These are phyloP conservation scores for Stipa capillata DNA, from an alignment of 176 grass and related monocot species.

Conservation along the genomic window DNA sequence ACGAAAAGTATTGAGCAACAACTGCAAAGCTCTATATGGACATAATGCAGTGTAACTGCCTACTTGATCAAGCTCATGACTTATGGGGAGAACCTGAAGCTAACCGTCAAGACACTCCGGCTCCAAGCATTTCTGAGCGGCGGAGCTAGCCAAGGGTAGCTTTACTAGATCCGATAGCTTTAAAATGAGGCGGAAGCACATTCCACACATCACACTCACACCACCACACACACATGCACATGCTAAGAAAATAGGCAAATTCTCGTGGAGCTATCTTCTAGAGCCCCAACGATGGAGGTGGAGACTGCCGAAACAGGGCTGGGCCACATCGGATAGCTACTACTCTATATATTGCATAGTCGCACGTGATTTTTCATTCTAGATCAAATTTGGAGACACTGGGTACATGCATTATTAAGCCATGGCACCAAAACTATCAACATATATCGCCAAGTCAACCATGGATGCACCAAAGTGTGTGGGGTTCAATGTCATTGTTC, in stretches of 20 bases:
- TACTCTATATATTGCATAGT: not conserved
- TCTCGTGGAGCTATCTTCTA: not conserved
- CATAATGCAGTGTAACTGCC: not conserved
- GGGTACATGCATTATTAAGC: not conserved
- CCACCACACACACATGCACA: no score
- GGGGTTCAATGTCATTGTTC: conserved; percentile 1
- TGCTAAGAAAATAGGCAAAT: no score
- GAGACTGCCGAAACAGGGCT: not conserved
- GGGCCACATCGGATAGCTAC: not conserved
- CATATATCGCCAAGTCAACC: not conserved
- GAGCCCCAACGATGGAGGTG: not conserved
- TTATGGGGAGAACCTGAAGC: no score
- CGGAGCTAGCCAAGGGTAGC: no score
- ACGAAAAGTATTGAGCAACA: not conserved
- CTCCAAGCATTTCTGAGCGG: no score
- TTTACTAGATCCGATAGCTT: no score
- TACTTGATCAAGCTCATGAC: no score
- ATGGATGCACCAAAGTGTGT: not conserved
- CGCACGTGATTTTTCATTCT: not conserved
- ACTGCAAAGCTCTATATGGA: not conserved
- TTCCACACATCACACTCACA: no score
- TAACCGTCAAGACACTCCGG: no score
- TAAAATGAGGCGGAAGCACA: no score
- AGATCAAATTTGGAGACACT: not conserved
- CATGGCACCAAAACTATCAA: not conserved